Evolutionary conservation across 2,329 filamentous ascomycete genomes (phyloP), one percentile per base, ranked within the genome.

Genomic region (Trichoderma sp.): DNA sequence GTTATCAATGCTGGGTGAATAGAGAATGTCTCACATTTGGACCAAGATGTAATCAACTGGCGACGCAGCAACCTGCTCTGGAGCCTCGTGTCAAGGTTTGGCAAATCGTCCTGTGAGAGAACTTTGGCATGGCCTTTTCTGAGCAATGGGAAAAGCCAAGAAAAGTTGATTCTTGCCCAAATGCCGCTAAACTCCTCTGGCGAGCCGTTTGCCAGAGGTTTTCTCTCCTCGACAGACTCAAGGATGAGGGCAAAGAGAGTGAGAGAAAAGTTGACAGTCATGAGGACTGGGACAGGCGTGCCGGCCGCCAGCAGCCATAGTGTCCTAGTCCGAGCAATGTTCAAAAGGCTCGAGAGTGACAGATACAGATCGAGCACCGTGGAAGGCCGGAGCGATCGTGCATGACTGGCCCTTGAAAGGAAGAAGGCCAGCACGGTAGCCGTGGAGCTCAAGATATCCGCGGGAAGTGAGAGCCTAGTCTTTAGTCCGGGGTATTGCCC

Each of bases 341-440:
- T 66, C 7, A 72, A 34, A 9, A 74, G 57, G 24, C 61, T 45
- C 1, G 64, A 39, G 1, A 66, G 48, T 0, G 72, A 69, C 6
- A 73, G 47, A 48, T 71, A 72, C 0, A 74, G 44, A 28, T 65
- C 68, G 4, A 74, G 65, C 0, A 73, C 48, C 3, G 72, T 72
- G 2, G 71, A 73, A 2, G 72, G 72, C 0, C 70, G 71, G 15
- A 51, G 45, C 1, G 70, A 72, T 17, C 69, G 65, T 14, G 67
- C 68, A 43, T 74, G 69, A 45, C 63, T 68, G 7, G 69, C 39
- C 5, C 64, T 66, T 10, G 69, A 74, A 5, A 72, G 58, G 2
- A 66, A n/a, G 1, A 50, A 51, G 7, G 68, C 66, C 5, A 15
- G 62, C 15, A 65, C 50, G 0, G 66, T 70, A 15, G 68, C 68